Evolutionary conservation across 2,329 filamentous ascomycete species (phyloP), one percentile per base, ranked within the genome.

Genomic region (Orbilia oligospora): DNA sequence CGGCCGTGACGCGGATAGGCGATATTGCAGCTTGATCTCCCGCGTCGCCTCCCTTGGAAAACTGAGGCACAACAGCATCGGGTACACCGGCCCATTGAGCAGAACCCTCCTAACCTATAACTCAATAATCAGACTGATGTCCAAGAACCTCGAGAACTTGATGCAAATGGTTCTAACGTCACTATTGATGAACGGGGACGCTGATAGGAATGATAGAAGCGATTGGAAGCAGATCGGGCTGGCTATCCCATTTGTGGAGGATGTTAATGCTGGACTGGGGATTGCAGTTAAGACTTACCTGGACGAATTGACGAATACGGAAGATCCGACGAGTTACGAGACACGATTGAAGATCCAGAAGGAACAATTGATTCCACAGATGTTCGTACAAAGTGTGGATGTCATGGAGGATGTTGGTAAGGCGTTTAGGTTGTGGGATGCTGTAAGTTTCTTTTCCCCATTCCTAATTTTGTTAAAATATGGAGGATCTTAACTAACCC

Each of bases 11-110:
- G 90, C 92, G 48, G 94, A 97, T 81, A 93, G 92, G 83, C 87
- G 89, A 36, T 91, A 91, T 82, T 90, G 94, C 53, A 88, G 96
- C 70, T 88, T 99, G 53, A 90, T 98, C 82, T 96, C 94, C 81
- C 91, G 96, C 46, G 91, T 94, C 79, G 93, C 94, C 14, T 94
- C 92, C 67, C 87, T 98, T 73, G 89, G 94, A 65, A 93, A 92
- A 83, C 87, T 98, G 79, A 90, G 91, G 36, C 96, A 99, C 84
- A 89, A 93, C 81, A 88, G 89, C 2, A 94, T 95, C 81, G 96
- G 96, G 33, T 99, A 97, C 85, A 97, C 95, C 1, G 96, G 96
- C 0, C 95, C 96, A 0, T 88, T 99, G 0, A 97, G 94, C 87
- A 91, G 96, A 84, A 94, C 95, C 81, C 87, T 97, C 66, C 88